phyloP scores from a whole-genome alignment of 208 protist genomes.

The Acanthamoeba royreba region DNA sequence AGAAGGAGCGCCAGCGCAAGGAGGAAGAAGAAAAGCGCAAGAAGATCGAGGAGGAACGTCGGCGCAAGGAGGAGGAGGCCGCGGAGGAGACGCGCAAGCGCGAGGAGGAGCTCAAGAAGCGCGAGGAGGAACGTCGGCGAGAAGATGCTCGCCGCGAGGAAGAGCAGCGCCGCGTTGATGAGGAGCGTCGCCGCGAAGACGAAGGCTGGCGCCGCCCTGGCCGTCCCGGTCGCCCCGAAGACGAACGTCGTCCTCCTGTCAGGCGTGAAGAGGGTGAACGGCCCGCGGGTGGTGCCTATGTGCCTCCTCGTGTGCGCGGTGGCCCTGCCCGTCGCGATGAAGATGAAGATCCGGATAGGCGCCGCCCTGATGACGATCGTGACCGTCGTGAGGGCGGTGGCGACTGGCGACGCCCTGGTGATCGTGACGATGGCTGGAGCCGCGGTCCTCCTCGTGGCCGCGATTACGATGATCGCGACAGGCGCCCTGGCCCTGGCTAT shows the following conservation, averaged over 20 bases:
- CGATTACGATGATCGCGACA: neutral
- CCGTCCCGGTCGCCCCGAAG: neutral
- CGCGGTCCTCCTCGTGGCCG: neutral
- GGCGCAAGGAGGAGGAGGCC: neutral
- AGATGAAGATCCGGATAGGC: neutral
- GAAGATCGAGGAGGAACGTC: neutral
- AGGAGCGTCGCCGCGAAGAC: neutral
- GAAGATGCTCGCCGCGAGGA: neutral
- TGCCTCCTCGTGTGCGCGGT: neutral
- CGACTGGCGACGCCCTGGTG: neutral
- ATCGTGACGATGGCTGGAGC: neutral
- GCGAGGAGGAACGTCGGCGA: neutral
- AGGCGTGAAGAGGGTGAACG: neutral
- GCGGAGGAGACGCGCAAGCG: neutral
- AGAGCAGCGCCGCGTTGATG: neutral
- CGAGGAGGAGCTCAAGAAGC: neutral
- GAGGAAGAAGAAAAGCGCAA: neutral
- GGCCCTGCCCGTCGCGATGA: neutral
- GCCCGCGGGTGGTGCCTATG: neutral
- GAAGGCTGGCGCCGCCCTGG: neutral
- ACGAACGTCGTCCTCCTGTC: neutral
- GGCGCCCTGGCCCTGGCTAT: neutral
- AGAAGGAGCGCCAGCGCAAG: neutral
- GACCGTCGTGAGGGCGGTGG: neutral
- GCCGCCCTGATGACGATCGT: neutral